These are phyloP conservation scores for Magnolia kwangsiensis DNA, from an alignment of 164 flowering plant species.

Conservation along the genomic window DNA sequence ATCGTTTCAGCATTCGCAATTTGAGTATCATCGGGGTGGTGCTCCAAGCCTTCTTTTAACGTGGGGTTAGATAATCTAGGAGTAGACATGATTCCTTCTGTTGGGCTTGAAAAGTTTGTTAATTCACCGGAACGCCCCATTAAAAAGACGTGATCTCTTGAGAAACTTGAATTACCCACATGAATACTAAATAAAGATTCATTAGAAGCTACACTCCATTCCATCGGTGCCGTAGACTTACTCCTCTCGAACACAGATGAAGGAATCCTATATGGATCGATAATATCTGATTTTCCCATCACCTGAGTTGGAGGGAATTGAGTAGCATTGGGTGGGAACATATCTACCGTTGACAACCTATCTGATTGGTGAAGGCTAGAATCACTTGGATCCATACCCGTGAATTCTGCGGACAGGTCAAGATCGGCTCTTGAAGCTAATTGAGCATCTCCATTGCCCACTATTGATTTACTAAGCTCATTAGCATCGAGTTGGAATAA, in stretches of 20 bases:
- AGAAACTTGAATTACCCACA: slow-evolving; percentile 58
- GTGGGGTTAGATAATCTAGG: not conserved
- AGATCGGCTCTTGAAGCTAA: not conserved
- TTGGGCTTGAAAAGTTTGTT: not conserved
- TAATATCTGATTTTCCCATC: slow-evolving; percentile 49
- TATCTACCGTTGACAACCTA: not conserved
- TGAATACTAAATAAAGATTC: slow-evolving; percentile 90
- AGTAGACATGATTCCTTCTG: not conserved
- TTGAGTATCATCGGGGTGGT: not conserved
- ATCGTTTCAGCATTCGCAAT: slow-evolving; percentile 22
- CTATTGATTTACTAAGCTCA: not conserved
- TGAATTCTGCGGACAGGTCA: not conserved
- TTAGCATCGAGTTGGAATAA: slow-evolving; percentile 21
- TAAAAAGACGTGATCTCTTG: slow-evolving; percentile 40
- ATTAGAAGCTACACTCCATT: slow-evolving; percentile 85
- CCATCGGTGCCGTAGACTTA: slow-evolving; percentile 38
- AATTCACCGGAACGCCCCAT: slow-evolving; percentile 36
- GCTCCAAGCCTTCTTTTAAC: not conserved
- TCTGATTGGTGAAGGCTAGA: not conserved
- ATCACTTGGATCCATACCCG: not conserved
- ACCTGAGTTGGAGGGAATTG: slow-evolving; percentile 54
- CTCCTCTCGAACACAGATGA: slow-evolving; percentile 51
- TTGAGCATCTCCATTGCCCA: slow-evolving; percentile 3
- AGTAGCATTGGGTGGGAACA: not conserved
- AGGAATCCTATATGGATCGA: slow-evolving; percentile 63